Base-by-base conservation (phyloP, 2,329 filamentous ascomycete species). In the Diaporthe humulicola region DNA sequence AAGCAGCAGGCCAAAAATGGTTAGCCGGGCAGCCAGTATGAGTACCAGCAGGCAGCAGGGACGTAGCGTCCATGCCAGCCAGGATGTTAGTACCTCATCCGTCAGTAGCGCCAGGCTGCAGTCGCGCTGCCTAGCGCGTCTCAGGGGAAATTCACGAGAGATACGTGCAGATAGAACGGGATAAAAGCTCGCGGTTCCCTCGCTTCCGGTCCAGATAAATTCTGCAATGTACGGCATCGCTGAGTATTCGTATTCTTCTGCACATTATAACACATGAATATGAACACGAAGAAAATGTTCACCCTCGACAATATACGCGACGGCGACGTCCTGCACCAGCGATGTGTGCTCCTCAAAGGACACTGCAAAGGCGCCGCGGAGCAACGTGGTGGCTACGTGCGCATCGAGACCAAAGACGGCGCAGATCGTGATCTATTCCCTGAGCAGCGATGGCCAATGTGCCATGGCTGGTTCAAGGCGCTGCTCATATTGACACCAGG, bases 401-500 rank as follows among this genome's bases (percentile, higher is more conserved):
- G 45, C 12, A 67, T 67, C 45, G 45, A 67, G 33, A 67, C 45
- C 45, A 22, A 52, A 40, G 45, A 67, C 15, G 45, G 12, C 40
- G 45, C 45, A 28, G 64, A 45, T 4, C 7, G 7, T 67, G 64
- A 2, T 40, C 64, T 74, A 9, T 78, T 78, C 30, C 74, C 75
- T 30, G 75, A 75, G 10, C 77, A 78, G 52, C 70, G 70, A 54
- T 78, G 77, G 77, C 77, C 77, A 9, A 74, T 77, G 73, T 73
- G 72, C 40, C 42, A 61, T 14, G 76, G 77, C 25, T 52, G 73
- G 58, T 78, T 78, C 77, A 78, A 78, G 67, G 77, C 76, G 28
- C 75, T 78, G 30, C 61, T 77, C 45, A 52, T 78, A 48, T 73
- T 78, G 19, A 74, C 75, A 3, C 76, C 77, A 0, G 75, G 77